Conservation (phyloP, 495 filamentous ascomycete genomes). For the Mytilinidion resinicola region DNA sequence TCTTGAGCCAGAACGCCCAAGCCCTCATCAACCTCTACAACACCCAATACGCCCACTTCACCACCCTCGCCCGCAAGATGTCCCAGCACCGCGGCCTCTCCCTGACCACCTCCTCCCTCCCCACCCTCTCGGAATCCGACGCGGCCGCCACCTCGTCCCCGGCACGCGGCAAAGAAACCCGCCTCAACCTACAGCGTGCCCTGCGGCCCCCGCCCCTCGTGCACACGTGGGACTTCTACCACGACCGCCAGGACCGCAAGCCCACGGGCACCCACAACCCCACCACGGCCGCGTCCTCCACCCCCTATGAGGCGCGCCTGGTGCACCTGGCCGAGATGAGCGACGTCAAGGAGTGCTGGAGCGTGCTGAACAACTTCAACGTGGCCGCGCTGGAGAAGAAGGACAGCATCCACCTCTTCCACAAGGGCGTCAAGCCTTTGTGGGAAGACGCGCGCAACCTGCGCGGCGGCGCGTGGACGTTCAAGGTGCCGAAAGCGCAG, state of each 20-base stretch:
- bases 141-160: slow-evolving; percentile 31
- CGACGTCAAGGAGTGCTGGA: slow-evolving; percentile 78
- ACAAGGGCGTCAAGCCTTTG: slow-evolving; percentile 73
- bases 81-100: neutral
- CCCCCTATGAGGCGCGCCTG: slow-evolving; percentile 54
- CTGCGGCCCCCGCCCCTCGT: slow-evolving; percentile 47
- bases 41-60: neutral
- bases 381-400: slow-evolving; percentile 67
- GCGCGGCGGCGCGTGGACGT: slow-evolving; percentile 78
- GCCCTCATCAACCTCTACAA: slow-evolving; percentile 6
- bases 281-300: neutral
- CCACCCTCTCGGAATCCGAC: slow-evolving; percentile 19
- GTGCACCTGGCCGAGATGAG: slow-evolving; percentile 62
- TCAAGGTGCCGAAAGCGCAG: slow-evolving; percentile 68
- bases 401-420: slow-evolving; percentile 84
- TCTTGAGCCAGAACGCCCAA: neutral
- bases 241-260: slow-evolving; percentile 44
- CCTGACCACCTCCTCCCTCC: slow-evolving; percentile 24
- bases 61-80: slow-evolving; percentile 6
- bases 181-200: slow-evolving; percentile 39
- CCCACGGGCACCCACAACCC: slow-evolving; percentile 1
- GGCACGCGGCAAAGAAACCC: slow-evolving; percentile 37
- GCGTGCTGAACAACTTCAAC: slow-evolving; percentile 83
- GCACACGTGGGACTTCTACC: slow-evolving; percentile 55
- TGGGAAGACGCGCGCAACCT: slow-evolving; percentile 88